Percentiles rank a stretch among this genome's conserved stretches.
Evolutionary conservation across 202 grass and related monocot genomes (phyloP).

Genomic region (Zoysia matrella): DNA sequence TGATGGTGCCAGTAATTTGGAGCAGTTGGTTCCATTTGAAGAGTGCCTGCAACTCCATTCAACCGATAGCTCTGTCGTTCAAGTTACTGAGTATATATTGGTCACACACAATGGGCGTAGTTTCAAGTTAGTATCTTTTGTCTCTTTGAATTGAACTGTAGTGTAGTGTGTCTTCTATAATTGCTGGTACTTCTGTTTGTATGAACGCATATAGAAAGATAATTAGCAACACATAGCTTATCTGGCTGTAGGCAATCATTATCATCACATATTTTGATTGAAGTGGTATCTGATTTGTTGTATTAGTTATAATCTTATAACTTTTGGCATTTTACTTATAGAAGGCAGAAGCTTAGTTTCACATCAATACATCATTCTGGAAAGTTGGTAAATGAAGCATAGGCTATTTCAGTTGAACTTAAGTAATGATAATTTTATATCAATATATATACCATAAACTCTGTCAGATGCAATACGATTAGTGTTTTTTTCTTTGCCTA

Average conservation of each 20-base stretch:
- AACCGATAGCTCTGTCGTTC: constrained; percentile 72
- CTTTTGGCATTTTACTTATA: constrained; percentile 5
- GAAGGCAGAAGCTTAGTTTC: constrained; percentile 17
- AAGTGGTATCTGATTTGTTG: constrained; percentile 17
- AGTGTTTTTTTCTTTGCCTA: constrained; percentile 43
- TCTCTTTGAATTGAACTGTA: constrained; percentile 32
- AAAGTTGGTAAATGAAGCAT: constrained; percentile 13
- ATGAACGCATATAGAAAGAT: constrained; percentile 16
- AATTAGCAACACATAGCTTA: constrained; percentile 2
- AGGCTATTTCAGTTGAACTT: constrained; percentile 11
- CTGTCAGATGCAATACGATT: neutral
- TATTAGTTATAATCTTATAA: neutral
- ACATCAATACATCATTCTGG: neutral
- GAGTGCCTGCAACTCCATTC: constrained; percentile 90
- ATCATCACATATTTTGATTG: constrained; percentile 9
- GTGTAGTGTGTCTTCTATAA: constrained; percentile 11
- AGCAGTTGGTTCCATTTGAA: constrained; percentile 97
- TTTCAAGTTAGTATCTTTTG: constrained; percentile 84
- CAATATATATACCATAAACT: constrained; percentile 22
- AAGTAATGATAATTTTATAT: constrained; percentile 7
- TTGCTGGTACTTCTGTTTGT: constrained; percentile 20
- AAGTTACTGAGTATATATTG: constrained; percentile 83
- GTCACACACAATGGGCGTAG: constrained; percentile 90
- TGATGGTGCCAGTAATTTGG: constrained; percentile 91
- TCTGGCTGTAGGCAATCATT: constrained; percentile 12